Base-by-base conservation (phyloP, 2,329 filamentous ascomycete species). In the Botrytis byssoidea region DNA sequence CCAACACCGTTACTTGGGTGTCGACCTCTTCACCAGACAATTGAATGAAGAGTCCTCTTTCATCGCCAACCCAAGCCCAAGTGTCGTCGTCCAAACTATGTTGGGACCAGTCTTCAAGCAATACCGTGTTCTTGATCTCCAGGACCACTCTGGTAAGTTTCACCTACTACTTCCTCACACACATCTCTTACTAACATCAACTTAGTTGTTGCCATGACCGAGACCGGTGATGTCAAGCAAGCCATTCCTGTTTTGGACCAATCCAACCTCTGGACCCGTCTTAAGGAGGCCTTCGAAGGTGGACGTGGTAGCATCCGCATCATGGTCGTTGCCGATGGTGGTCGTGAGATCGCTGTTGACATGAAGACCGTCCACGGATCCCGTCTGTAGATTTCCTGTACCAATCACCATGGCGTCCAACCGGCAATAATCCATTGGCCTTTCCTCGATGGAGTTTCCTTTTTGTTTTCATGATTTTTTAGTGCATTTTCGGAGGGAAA, bases 1-100 rank as follows among this genome's bases (percentile, higher is more conserved):
- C 84, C 96, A 99, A 90, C 95, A 99, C 92, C 93, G 96, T 84
- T 99, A 98, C 90, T 93, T 99, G 77, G 96, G 96, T 90, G 96
- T 99, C 80, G 96, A 99, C 86, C 93, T 99, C 82, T 99, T 99
- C 93, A 98, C 95, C 89, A 97, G 97, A 90, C 94, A 98, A 88
- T 90, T 99, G 79, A 94, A 98, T 83, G 96, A 99, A 88, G 96
- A 99, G 92, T 97, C 94, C 74, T 95, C 92, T 81, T 98, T 97
- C 87, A 91, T 98, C 87, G 95, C 93, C 86, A 97, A 97, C 92
- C 96, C 96, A 78, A 93, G 93, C 79, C 95, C 95, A 80, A 97
- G 93, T 80, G 96, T 99, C 75, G 91, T 98, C 77, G 95, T 99
- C 82, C 96, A 99, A 92, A 98, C 95, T 87, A 98, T 99, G 94